A percentile compares a stretch with the other conserved stretches of the same genome.
These are phyloP conservation scores for Physcomitrellopsis africana DNA, from an alignment of 225 moss, liverwort and hornwort genomes.

Conservation along the genomic window DNA sequence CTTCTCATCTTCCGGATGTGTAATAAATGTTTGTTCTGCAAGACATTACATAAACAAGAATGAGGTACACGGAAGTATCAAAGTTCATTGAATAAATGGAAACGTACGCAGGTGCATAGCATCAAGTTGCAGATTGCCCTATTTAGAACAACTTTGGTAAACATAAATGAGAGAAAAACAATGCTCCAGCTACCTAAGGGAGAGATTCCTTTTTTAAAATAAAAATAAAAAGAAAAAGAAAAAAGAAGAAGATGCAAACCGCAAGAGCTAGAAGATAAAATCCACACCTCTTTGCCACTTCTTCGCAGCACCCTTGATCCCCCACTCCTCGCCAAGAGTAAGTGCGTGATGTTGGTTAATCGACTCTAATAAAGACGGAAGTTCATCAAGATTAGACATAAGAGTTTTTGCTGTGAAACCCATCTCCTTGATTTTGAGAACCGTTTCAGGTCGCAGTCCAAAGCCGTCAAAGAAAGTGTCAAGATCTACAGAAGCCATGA, in stretches of 20 bases:
- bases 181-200: background rate
- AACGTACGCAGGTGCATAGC: slow-evolving; percentile 9
- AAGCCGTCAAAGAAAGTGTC: slow-evolving; percentile 70
- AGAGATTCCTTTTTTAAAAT: background rate
- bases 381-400: slow-evolving; percentile 67
- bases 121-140: slow-evolving; percentile 16
- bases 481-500: slow-evolving; percentile 57
- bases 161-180: slow-evolving; percentile 10
- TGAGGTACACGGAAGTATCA: slow-evolving; percentile 4
- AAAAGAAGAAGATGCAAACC: background rate
- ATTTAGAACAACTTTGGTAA: slow-evolving; percentile 10
- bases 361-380: slow-evolving; percentile 57
- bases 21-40: slow-evolving; percentile 44
- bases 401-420: slow-evolving; percentile 65
- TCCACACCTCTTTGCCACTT: slow-evolving; percentile 65
- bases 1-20: slow-evolving; percentile 54
- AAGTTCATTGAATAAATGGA: background rate
- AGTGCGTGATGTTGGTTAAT: slow-evolving; percentile 65
- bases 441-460: slow-evolving; percentile 63
- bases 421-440: slow-evolving; percentile 65
- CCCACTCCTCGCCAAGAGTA: slow-evolving; percentile 71
- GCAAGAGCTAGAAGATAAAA: too few relatives aligned
- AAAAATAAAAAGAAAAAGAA: too few relatives aligned
- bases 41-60: slow-evolving; percentile 21
- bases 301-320: slow-evolving; percentile 70